phyloP scores from a whole-genome alignment of 345 rosid species.

The Eucalyptus erythrocorys region DNA sequence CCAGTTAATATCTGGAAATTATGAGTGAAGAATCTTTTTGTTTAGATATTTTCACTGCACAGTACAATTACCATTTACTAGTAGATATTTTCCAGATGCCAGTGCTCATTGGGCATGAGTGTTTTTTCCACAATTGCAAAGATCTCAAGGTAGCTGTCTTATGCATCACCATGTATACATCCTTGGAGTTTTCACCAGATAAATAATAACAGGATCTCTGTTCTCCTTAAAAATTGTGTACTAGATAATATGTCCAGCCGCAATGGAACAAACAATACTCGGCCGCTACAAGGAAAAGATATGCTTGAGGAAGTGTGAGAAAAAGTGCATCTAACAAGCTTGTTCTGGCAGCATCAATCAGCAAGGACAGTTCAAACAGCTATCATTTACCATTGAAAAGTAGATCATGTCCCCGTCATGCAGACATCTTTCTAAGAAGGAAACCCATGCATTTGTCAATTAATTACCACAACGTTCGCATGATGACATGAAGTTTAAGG shows the following conservation, averaged over 20 bases:
- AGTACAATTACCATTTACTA: not conserved
- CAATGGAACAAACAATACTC: not conserved
- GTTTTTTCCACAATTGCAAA: not conserved
- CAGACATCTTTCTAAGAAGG: not conserved
- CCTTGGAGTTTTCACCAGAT: not conserved
- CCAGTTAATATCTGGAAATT: not conserved
- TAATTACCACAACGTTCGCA: not conserved
- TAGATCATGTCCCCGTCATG: not conserved
- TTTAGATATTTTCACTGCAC: not conserved
- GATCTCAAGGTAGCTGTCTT: not conserved
- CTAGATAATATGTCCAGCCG: not conserved
- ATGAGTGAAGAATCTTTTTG: not conserved
- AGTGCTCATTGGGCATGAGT: not conserved
- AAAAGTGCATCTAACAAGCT: not conserved
- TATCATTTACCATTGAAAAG: not conserved
- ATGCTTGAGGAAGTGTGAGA: not conserved
- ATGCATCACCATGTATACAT: not conserved
- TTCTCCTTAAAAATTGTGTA: not conserved
- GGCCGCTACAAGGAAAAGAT: not conserved
- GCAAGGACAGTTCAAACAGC: not conserved
- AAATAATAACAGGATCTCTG: not conserved
- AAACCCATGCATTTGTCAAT: not conserved
- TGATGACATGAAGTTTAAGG: not conserved
- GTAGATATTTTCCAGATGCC: not conserved
- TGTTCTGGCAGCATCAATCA: not conserved